Evolutionary conservation across 2,329 filamentous ascomycete genomes (phyloP), one percentile per base, ranked within the genome.

Genomic region (Incumbomyces lentus): DNA sequence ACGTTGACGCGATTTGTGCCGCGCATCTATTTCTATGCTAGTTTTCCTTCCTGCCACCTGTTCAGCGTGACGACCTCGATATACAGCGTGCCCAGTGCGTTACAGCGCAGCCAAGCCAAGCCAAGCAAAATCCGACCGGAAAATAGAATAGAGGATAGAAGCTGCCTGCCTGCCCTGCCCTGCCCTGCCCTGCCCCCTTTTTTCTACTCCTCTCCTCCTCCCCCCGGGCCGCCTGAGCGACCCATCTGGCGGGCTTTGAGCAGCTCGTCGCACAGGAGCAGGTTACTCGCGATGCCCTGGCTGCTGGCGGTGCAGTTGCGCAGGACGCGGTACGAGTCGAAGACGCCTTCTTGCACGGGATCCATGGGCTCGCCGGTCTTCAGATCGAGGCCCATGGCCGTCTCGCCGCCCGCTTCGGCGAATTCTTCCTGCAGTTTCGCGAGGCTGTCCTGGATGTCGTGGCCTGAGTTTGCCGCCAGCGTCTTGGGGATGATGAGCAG

Each of bases 161-260:
- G n/a, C n/a, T n/a, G n/a, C n/a, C n/a, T n/a, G n/a, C n/a, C n/a
- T n/a, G n/a, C n/a, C n/a, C n/a, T n/a, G n/a, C n/a, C n/a, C n/a
- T n/a, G n/a, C n/a, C n/a, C n/a, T n/a, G n/a, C n/a, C n/a, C n/a
- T n/a, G n/a, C n/a, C n/a, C n/a, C n/a, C n/a, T n/a, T n/a, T 26
- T 16, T 26, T 40, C 41, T 52, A 43, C 34, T 49, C 48, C 34
- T 52, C 50, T 8, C 31, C 49, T 12, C 47, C 65, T 43, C 64
- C 65, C 45, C 60, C 66, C 47, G 68, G 68, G 36, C 62, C 67
- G 46, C 64, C 60, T 42, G 62, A 58, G 54, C 62, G 64, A 45
- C 65, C 83, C 92, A 98, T 98, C 72, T 98, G 90, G 64, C 92
- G 78, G 51, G 92, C 92, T 76, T 98, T 98, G 59, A 98, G 74